Evolutionary conservation across 257 asterid species (phyloP).

Genomic region (Prunella vulgaris): DNA sequence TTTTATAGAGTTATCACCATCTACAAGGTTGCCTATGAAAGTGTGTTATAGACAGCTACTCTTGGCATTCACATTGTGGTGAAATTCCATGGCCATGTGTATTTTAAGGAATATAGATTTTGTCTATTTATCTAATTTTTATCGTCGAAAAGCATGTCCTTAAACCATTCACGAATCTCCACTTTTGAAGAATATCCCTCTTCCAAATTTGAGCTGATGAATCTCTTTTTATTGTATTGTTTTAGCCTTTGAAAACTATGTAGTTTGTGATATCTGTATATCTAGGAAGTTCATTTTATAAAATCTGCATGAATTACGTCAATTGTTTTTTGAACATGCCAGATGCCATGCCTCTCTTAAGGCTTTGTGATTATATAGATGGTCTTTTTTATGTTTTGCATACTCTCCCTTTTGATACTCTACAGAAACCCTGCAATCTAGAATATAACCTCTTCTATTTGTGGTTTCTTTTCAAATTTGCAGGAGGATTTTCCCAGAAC

Average conservation of each 20-base stretch:
- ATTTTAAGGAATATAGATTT: background rate
- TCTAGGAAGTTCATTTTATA: background rate
- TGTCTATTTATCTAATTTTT: background rate
- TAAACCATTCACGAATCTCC: background rate
- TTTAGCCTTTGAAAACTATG: background rate
- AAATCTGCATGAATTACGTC: background rate
- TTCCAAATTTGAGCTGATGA: background rate
- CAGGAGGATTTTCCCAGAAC: slow-evolving; percentile 82
- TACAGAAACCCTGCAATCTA: background rate
- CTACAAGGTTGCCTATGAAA: background rate
- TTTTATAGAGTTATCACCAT: background rate
- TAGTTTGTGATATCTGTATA: background rate
- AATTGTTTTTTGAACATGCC: background rate
- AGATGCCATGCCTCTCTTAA: background rate
- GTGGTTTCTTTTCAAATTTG: slow-evolving; percentile 19
- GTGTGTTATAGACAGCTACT: background rate
- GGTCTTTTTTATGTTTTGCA: background rate
- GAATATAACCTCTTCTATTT: slow-evolving; percentile 10
- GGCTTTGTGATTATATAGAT: background rate
- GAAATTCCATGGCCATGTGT: background rate
- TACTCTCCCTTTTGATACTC: background rate
- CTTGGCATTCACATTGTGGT: background rate
- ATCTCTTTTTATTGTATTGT: background rate
- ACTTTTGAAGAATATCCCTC: background rate
- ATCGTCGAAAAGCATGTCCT: background rate